A percentile compares a stretch with the other conserved stretches of the same genome.
These are phyloP conservation scores for Nicotiana rustica DNA, from an alignment of 305 asterid species.

Conservation along the genomic window DNA sequence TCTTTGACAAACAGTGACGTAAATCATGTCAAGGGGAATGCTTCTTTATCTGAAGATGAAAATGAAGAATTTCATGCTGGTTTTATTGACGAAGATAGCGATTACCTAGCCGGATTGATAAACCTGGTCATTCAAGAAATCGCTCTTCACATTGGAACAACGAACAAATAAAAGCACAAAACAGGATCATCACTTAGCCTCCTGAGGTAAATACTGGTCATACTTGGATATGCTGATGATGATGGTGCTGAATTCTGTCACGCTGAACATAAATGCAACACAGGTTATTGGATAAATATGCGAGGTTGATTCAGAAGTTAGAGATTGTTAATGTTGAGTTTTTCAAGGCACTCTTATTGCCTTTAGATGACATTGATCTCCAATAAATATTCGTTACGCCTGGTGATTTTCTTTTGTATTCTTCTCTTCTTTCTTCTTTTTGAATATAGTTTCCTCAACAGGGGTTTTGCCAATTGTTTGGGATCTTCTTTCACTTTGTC, in stretches of 20 bases:
- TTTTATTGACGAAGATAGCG: conserved; percentile 99
- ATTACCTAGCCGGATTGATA: conserved; percentile 93
- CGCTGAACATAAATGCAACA: conserved; percentile 46
- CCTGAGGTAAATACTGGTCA: conserved; percentile 63
- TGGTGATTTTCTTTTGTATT: conserved; percentile 27
- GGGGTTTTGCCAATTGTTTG: conserved; percentile 95
- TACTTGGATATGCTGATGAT: conserved; percentile 38
- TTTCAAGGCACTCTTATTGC: conserved; percentile 67
- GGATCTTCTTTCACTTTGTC: conserved; percentile 85
- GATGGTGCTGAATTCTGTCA: conserved; percentile 36
- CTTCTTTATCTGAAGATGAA: conserved; percentile 81
- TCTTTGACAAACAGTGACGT: conserved; percentile 48
- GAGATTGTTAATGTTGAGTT: conserved; percentile 90
- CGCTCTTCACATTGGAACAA: conserved; percentile 62
- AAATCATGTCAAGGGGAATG: conserved; percentile 66
- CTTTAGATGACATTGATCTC: conserved; percentile 33
- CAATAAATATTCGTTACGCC: conserved; percentile 33
- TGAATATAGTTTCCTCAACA: conserved; percentile 44
- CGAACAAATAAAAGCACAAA: conserved; percentile 71
- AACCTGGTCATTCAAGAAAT: conserved; percentile 62
- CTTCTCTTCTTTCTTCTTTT: conserved; percentile 10
- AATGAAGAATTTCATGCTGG: conserved; percentile 99
- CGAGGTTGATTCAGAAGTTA: conserved; percentile 95
- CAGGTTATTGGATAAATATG: conserved; percentile 98
- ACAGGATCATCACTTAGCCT: conserved; percentile 95